Percentiles rank a stretch among this genome's conserved stretches.
These are phyloP conservation scores for Cyphellophora attinorum DNA, from an alignment of 2,329 filamentous ascomycete genomes.

Conservation along the genomic window DNA sequence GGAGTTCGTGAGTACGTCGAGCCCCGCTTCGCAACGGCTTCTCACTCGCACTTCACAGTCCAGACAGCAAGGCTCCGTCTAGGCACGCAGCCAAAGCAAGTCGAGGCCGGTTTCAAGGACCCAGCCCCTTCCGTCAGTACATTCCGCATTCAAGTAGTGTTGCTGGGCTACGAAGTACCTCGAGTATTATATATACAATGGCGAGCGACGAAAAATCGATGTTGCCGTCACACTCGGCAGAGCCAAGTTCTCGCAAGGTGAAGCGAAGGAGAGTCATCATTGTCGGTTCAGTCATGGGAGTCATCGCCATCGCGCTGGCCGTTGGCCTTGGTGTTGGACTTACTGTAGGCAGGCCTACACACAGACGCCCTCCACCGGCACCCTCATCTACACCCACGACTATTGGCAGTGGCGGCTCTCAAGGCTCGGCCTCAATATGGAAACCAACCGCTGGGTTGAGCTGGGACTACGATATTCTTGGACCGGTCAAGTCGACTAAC, in stretches of 20 bases:
- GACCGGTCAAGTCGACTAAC: conserved; percentile 4
- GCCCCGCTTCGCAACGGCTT: too few relatives aligned
- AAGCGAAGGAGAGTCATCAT: neutral
- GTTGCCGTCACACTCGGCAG: neutral
- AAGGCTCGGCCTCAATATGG: conserved; percentile 33
- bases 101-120: too few relatives aligned
- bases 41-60: too few relatives aligned
- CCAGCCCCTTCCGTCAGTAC: too few relatives aligned
- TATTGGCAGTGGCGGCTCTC: conserved; percentile 1
- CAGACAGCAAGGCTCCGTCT: too few relatives aligned
- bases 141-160: too few relatives aligned
- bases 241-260: neutral
- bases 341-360: conserved; percentile 19
- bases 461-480: conserved; percentile 53
- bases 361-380: conserved; percentile 10
- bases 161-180: too few relatives aligned
- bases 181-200: conserved; percentile 1
- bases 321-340: conserved; percentile 51
- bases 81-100: too few relatives aligned
- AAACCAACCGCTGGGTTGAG: conserved; percentile 41
- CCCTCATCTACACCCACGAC: conserved; percentile 17
- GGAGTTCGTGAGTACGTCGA: too few relatives aligned
- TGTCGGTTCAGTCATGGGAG: neutral
- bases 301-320: conserved; percentile 35
- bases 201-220: neutral